Evolutionary conservation across 208 protist species (phyloP).

Genomic region (Trypanosoma mega): DNA sequence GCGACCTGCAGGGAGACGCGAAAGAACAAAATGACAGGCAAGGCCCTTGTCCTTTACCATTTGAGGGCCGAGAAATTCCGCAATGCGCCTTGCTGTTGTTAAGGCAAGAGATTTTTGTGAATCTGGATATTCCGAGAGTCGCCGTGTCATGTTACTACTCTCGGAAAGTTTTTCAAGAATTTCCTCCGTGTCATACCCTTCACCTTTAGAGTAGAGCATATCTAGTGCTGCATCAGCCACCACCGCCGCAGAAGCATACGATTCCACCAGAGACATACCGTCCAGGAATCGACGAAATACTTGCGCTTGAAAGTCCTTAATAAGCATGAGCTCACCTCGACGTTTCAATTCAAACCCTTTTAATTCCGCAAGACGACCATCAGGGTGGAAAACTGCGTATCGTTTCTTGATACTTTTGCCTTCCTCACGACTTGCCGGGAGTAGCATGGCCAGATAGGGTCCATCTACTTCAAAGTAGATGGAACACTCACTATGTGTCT

Average conservation of each 20-base stretch:
- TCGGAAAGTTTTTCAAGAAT: slow-evolving; percentile 98
- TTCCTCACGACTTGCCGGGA: slow-evolving; percentile 99
- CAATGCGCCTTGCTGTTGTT: slow-evolving; percentile 96
- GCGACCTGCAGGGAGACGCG: slow-evolving; percentile 91
- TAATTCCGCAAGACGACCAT: slow-evolving; percentile 98
- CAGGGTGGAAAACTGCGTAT: slow-evolving; percentile 99
- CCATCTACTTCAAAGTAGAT: slow-evolving; percentile 99
- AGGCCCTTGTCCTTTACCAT: slow-evolving; percentile 98
- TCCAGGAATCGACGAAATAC: slow-evolving; percentile 97
- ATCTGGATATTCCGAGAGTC: slow-evolving; percentile 96
- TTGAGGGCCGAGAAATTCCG: slow-evolving; percentile 97
- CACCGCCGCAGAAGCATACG: slow-evolving; percentile 95
- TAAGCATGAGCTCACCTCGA: slow-evolving; percentile 99
- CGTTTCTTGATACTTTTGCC: slow-evolving; percentile 98
- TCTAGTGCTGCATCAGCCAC: slow-evolving; percentile 98
- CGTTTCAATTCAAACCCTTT: slow-evolving; percentile 99
- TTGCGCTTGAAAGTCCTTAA: slow-evolving; percentile 99
- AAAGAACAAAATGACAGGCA: slow-evolving; percentile 97
- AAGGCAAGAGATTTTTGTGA: slow-evolving; percentile 98
- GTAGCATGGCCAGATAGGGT: slow-evolving; percentile 99
- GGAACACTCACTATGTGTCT: slow-evolving; percentile 92
- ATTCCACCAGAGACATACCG: slow-evolving; percentile 93
- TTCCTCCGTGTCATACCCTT: slow-evolving; percentile 93
- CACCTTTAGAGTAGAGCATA: slow-evolving; percentile 92
- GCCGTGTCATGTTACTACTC: slow-evolving; percentile 95